Evolutionary conservation across 2,329 filamentous ascomycete genomes (phyloP), one percentile per base, ranked within the genome.

Genomic region (Epichloe sp.): DNA sequence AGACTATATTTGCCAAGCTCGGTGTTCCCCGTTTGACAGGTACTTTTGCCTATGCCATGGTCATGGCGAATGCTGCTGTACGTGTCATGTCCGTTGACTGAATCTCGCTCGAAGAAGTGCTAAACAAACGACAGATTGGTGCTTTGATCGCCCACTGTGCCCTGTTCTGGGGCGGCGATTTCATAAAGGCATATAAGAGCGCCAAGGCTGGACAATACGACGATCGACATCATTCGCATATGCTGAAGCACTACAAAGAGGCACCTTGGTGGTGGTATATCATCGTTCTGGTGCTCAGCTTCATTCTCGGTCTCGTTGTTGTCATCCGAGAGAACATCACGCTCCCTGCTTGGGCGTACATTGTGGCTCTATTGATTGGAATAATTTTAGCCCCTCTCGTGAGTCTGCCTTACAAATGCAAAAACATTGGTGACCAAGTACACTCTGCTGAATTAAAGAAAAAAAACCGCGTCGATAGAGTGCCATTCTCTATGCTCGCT

Each of bases 41-140:
- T 1, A 68, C 62, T 0, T 79, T 79, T 55, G 75, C 74, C 0
- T 78, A 72, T 44, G 63, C 71, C 2, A 68, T 79, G 66, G 72
- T 80, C 54, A 79, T 79, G 65, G 74, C 76, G 2, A 79, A 79
- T 60, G 73, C 74, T 54, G 75, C 77, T 35, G 73, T 75, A 63
- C 60, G 72, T 68, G 43, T 12, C 19, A 12, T 19, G 7, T 11
- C 10, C 37, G 5, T 38, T 14, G 14, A 19, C 4, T 12, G 19
- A 15, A 40, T 31, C 10, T 31, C 31, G 8, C 31, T 31, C 31
- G 4, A 31, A 31, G 31, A 31, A 11, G 31, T 31, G 31, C 31
- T 31, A 31, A 31, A 31, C 15, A 15, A 4, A n/a, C 4, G 3
- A 26, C 2, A 75, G 70, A 80, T 80, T 47, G 77, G 77, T 2